phyloP scores from a whole-genome alignment of 306 rosid genomes.

The Geum urbanum region DNA sequence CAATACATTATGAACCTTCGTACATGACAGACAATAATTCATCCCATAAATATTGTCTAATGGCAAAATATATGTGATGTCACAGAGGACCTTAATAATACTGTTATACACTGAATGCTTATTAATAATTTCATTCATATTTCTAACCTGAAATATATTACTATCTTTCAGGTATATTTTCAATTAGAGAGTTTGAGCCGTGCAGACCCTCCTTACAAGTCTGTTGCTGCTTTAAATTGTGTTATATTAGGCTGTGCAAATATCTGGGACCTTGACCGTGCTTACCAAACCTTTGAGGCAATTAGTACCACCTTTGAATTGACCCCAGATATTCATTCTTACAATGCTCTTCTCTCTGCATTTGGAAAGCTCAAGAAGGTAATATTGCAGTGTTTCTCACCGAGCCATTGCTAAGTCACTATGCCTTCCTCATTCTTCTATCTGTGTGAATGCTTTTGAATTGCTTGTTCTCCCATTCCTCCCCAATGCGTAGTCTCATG shows the following conservation, averaged over 20 bases:
- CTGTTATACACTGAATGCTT: neutral
- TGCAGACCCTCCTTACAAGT: conserved; percentile 77
- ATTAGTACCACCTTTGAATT: conserved; percentile 71
- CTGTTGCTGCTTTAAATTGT: conserved; percentile 85
- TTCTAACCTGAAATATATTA: conserved; percentile 26
- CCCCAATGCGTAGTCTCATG: neutral
- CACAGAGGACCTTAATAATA: neutral
- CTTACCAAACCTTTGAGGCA: conserved; percentile 95
- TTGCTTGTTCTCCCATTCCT: neutral
- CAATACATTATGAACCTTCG: neutral
- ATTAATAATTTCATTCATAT: neutral
- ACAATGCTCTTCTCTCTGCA: conserved; percentile 74
- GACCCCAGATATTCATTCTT: conserved; percentile 86
- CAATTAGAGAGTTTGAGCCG: conserved; percentile 79
- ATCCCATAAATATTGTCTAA: neutral
- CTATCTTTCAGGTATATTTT: conserved; percentile 67
- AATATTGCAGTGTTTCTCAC: neutral
- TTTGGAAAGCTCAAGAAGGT: conserved; percentile 95
- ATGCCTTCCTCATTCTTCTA: neutral
- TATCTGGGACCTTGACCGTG: conserved; percentile 94
- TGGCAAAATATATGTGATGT: neutral
- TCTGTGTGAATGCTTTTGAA: neutral
- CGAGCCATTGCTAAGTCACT: neutral
- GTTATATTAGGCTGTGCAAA: conserved; percentile 87
- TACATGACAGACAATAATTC: neutral